Evolutionary conservation across 2,329 filamentous ascomycete genomes (phyloP).

Genomic region (Fusarium abutilonis): DNA sequence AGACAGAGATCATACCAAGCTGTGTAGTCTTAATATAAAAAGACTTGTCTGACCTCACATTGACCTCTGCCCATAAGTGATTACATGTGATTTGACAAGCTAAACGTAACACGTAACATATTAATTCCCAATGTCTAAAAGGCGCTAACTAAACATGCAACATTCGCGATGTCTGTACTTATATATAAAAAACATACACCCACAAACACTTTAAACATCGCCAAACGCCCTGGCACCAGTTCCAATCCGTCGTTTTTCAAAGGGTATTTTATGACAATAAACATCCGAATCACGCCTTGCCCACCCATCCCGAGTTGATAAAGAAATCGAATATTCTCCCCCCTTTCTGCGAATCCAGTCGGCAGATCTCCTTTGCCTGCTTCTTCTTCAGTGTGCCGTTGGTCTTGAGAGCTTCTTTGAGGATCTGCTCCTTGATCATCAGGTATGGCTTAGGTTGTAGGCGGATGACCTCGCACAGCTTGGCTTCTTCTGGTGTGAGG

Average conservation of each 20-base stretch:
- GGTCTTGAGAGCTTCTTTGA: conserved; percentile 88
- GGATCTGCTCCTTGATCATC: conserved; percentile 91
- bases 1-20: too few relatives aligned
- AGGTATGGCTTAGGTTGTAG: conserved; percentile 94
- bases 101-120: too few relatives aligned
- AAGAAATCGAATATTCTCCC: conserved; percentile 94
- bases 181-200: conserved; percentile 4
- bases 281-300: conserved; percentile 69
- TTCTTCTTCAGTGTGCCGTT: conserved; percentile 94
- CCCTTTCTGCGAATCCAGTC: conserved; percentile 85
- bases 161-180: conserved; percentile 16
- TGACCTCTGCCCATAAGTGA: too few relatives aligned
- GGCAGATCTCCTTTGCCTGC: conserved; percentile 84
- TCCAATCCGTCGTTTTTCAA: conserved; percentile 22
- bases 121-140: background rate
- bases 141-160: background rate
- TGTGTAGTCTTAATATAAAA: too few relatives aligned
- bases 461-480: conserved; percentile 84
- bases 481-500: conserved; percentile 82
- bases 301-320: conserved; percentile 90
- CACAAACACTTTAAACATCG: conserved; percentile 8
- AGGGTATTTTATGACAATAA: conserved; percentile 42
- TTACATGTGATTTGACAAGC: too few relatives aligned
- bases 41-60: too few relatives aligned
- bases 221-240: conserved; percentile 33